Percentiles rank a stretch among this genome's conserved stretches.
These are phyloP conservation scores for Sophora flavescens DNA, from an alignment of 306 rosid genomes.

Conservation along the genomic window DNA sequence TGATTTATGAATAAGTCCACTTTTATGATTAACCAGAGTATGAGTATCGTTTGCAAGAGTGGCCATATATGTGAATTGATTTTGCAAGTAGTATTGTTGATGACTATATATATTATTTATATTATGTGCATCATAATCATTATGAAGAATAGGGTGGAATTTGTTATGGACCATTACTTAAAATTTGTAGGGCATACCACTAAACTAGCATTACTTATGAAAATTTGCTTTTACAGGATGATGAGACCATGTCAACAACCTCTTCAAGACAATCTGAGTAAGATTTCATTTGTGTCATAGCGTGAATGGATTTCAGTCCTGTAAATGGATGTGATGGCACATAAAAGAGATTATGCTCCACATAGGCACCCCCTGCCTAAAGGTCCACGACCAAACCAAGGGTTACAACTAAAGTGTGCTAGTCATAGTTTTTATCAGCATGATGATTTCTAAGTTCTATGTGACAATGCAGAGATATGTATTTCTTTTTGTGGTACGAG, in stretches of 20 bases:
- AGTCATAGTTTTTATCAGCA: background rate
- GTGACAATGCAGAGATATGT: too few species aligned
- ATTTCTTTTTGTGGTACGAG: too few species aligned
- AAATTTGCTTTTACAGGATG: background rate
- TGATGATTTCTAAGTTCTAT: too few species aligned
- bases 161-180: background rate
- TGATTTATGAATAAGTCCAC: background rate
- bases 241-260: background rate
- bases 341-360: background rate
- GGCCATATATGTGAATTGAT: background rate
- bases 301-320: background rate
- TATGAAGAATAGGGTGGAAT: background rate
- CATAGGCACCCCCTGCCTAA: background rate
- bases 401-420: background rate
- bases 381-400: background rate
- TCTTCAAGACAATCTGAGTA: background rate
- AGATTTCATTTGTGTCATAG: background rate
- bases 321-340: background rate
- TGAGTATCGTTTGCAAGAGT: background rate
- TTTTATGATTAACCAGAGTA: too few species aligned
- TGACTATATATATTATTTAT: background rate
- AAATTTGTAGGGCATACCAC: background rate
- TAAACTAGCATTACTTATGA: background rate
- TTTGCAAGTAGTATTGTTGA: background rate
- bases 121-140: background rate